Conservation (phyloP, 495 filamentous ascomycete genomes). For the Patellaria atrata region DNA sequence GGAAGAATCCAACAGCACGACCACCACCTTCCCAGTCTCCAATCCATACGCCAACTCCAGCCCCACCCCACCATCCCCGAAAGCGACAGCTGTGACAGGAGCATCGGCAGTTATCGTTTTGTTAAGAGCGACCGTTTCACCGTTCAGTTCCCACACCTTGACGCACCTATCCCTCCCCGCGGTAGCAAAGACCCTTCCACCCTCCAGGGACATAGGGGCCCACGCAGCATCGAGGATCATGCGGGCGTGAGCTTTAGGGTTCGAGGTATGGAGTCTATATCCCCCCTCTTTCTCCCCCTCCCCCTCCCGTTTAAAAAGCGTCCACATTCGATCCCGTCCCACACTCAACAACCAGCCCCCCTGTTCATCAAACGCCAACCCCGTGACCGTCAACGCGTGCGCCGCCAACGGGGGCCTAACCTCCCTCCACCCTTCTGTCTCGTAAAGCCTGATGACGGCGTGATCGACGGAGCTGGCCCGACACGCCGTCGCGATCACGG, state of each 20-base stretch:
- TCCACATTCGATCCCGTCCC: constrained; percentile 84
- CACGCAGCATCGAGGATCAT: constrained; percentile 84
- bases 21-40: constrained; percentile 39
- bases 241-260: constrained; percentile 72
- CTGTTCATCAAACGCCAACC: constrained; percentile 61
- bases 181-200: constrained; percentile 55
- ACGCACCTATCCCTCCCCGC: constrained; percentile 76
- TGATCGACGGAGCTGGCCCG: constrained; percentile 85
- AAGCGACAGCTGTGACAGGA: constrained; percentile 67
- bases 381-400: constrained; percentile 73
- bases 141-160: constrained; percentile 52
- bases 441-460: constrained; percentile 83
- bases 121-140: constrained; percentile 32
- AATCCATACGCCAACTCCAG: constrained; percentile 54
- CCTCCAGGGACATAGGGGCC: constrained; percentile 38
- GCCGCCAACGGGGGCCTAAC: constrained; percentile 64
- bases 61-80: constrained; percentile 29
- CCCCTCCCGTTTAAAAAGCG: constrained; percentile 46
- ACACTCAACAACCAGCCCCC: constrained; percentile 70
- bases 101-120: constrained; percentile 39
- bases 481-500: constrained; percentile 79
- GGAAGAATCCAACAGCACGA: constrained; percentile 29
- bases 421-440: constrained; percentile 75
- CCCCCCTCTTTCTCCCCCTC: constrained; percentile 19
- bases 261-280: constrained; percentile 45